Evolutionary conservation across 106 monocot genomes (phyloP).

Genomic region (Dactylorhiza incarnata): DNA sequence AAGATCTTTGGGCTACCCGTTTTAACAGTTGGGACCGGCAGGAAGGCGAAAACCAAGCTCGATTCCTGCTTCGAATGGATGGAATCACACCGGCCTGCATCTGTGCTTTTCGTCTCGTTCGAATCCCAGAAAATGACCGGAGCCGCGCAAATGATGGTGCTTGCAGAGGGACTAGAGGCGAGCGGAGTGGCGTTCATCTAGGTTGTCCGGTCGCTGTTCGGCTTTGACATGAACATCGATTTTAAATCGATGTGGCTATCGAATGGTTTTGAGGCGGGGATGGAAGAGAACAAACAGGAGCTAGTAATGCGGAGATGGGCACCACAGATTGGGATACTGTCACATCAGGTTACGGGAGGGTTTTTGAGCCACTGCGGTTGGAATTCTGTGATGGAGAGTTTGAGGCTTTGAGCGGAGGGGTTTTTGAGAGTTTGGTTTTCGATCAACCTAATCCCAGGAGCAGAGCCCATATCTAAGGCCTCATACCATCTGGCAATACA

Average conservation of each 20-base stretch:
- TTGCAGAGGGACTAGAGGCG: conserved; percentile 34
- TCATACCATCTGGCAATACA: too few relatives aligned
- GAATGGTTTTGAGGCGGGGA: conserved; percentile 23
- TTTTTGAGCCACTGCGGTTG: conserved; percentile 57
- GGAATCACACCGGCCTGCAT: conserved; percentile 12
- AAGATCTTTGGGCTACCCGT: conserved; percentile 3
- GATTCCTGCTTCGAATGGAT: conserved; percentile 15
- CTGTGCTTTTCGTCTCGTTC: conserved; percentile 41
- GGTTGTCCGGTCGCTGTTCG: conserved; percentile 33
- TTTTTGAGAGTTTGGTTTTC: background rate
- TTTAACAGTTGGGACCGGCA: conserved; percentile 2
- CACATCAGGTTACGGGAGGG: conserved; percentile 25
- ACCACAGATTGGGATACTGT: conserved; percentile 33
- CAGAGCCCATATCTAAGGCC: too few relatives aligned
- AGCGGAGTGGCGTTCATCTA: conserved; percentile 38
- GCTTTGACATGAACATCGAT: conserved; percentile 9
- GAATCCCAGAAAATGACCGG: conserved; percentile 27
- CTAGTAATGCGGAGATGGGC: conserved; percentile 28
- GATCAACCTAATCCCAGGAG: too few relatives aligned
- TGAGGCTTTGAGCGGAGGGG: conserved; percentile 14
- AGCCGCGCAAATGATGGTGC: conserved; percentile 30
- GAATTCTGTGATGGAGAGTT: conserved; percentile 59
- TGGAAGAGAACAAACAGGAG: conserved; percentile 7
- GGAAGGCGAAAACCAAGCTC: background rate
- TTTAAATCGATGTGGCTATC: conserved; percentile 29